phyloP scores from a whole-genome alignment of 305 asterid species.

The Solanum aculeatissimum region DNA sequence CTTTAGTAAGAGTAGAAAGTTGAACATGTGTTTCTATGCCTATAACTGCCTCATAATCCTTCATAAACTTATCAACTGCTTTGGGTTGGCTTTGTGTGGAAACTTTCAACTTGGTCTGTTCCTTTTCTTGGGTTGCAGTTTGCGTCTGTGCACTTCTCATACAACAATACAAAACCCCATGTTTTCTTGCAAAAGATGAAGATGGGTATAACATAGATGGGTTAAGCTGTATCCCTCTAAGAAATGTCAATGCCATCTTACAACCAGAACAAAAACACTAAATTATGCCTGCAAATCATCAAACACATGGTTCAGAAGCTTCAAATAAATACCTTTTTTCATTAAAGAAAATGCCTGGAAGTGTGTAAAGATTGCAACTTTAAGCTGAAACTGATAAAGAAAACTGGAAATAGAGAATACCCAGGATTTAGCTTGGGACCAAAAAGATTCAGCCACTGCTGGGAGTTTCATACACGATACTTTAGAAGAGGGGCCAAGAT shows the following conservation, averaged over 20 bases:
- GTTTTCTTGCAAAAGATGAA: conserved; percentile 34
- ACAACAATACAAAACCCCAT: conserved; percentile 27
- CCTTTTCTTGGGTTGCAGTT: conserved; percentile 48
- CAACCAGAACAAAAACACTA: conserved; percentile 5
- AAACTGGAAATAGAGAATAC: neutral
- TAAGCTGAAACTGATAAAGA: neutral
- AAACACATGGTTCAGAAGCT: neutral
- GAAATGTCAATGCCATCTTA: conserved; percentile 69
- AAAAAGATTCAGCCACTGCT: neutral
- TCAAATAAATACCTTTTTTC: neutral
- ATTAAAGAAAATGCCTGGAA: neutral
- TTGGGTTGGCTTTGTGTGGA: conserved; percentile 24
- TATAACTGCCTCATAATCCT: conserved; percentile 73
- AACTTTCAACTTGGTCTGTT: conserved; percentile 32
- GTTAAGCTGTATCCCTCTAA: conserved; percentile 56
- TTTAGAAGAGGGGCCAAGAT: neutral
- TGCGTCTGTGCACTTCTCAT: conserved; percentile 38
- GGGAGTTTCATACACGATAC: neutral
- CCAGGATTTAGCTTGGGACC: neutral
- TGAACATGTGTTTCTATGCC: conserved; percentile 98
- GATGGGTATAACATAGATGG: conserved; percentile 47
- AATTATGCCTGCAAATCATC: neutral
- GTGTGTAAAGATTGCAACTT: neutral
- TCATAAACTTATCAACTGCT: conserved; percentile 38
- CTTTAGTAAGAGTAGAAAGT: conserved; percentile 84